Evolutionary conservation across 441 rosid species (phyloP).

Genomic region (Codiaeum variegatum): DNA sequence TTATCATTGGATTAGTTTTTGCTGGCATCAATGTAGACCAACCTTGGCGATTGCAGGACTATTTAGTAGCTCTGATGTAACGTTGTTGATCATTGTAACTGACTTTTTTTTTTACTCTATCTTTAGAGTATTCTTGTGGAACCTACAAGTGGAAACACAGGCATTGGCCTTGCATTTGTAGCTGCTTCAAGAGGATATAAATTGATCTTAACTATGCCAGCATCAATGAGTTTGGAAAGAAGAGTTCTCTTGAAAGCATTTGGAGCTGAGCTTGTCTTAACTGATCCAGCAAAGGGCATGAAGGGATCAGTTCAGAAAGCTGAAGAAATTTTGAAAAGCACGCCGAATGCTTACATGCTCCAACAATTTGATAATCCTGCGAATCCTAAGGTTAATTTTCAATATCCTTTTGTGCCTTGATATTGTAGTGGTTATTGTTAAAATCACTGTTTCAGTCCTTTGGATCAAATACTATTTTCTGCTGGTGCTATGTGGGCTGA

Average conservation of each 20-base stretch:
- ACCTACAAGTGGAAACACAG: conserved; percentile 97
- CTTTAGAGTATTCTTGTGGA: conserved; percentile 79
- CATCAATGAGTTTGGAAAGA: conserved; percentile 96
- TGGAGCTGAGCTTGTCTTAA: conserved; percentile 90
- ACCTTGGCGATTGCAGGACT: not conserved
- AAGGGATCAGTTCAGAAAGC: conserved; percentile 91
- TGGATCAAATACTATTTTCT: conserved; percentile 7
- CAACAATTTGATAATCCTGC: conserved; percentile 98
- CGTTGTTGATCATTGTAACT: not conserved
- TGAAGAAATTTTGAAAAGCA: conserved; percentile 79
- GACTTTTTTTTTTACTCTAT: conserved; percentile 13
- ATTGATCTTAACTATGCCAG: conserved; percentile 91
- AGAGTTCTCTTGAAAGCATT: conserved; percentile 88
- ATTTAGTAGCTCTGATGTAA: not conserved
- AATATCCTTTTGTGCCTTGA: conserved; percentile 1
- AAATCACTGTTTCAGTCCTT: not conserved
- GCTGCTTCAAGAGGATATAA: conserved; percentile 91
- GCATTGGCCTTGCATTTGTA: conserved; percentile 92
- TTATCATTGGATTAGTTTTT: not conserved
- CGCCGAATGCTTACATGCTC: conserved; percentile 76
- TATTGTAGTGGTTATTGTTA: not conserved
- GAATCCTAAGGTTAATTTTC: conserved; percentile 72
- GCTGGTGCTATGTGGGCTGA: not conserved
- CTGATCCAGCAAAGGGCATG: conserved; percentile 92
- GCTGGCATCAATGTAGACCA: not conserved